Evolutionary conservation across 495 filamentous ascomycete species (phyloP).

Genomic region (Cladorrhinum samala): DNA sequence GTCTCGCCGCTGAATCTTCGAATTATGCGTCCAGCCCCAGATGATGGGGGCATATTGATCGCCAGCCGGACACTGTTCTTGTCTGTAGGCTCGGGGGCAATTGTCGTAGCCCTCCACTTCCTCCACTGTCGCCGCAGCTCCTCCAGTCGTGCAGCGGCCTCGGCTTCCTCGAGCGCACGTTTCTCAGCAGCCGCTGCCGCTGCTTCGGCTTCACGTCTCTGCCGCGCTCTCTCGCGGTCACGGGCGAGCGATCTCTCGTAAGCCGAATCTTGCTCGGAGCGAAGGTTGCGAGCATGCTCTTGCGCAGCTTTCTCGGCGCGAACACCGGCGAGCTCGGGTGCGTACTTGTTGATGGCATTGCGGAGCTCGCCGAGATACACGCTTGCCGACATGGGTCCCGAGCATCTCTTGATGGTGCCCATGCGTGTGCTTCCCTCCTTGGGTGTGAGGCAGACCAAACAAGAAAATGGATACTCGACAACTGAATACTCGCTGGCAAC

Average conservation of each 20-base stretch:
- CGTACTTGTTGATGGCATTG: constrained; percentile 61
- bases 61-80: constrained; percentile 76
- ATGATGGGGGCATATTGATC: constrained; percentile 65
- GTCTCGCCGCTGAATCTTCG: constrained; percentile 61
- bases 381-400: constrained; percentile 58
- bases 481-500: constrained; percentile 74
- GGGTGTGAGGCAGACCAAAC: constrained; percentile 77
- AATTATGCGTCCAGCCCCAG: constrained; percentile 57
- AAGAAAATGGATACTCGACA: constrained; percentile 86
- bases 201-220: constrained; percentile 67
- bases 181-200: constrained; percentile 53
- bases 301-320: constrained; percentile 67
- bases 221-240: constrained; percentile 74
- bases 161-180: constrained; percentile 52
- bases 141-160: constrained; percentile 53
- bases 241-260: constrained; percentile 86
- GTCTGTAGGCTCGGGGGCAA: constrained; percentile 63
- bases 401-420: constrained; percentile 72
- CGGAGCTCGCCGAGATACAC: constrained; percentile 68
- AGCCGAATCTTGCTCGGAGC: constrained; percentile 79
- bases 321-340: constrained; percentile 59
- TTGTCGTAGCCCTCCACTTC: constrained; percentile 64
- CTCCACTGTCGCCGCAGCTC: constrained; percentile 66
- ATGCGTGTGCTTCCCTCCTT: constrained; percentile 73
- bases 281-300: constrained; percentile 66